Evolutionary conservation across 1,284 basidiomycete genomes (phyloP).

Genomic region (Kalmanozyma brasiliensis): DNA sequence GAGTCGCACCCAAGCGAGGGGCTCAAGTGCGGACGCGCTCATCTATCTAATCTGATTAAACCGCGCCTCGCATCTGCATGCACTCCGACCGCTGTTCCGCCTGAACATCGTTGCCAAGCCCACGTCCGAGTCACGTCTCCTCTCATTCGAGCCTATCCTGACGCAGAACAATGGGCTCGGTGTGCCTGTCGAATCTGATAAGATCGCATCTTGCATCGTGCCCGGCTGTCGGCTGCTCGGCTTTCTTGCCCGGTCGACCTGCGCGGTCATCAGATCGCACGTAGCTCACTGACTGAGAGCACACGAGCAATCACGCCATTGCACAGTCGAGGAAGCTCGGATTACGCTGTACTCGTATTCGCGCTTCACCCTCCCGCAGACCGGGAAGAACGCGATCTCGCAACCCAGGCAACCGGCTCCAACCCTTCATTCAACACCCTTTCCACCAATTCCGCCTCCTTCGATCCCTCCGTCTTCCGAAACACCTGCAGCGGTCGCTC

Average conservation of each 20-base stretch:
- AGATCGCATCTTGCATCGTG: not conserved
- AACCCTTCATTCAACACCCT: not conserved
- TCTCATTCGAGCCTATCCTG: not conserved
- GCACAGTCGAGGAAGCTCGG: too few species aligned
- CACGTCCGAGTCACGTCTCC: not conserved
- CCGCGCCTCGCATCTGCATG: not conserved
- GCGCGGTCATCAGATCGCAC: too few species aligned
- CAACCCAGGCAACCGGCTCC: slow-evolving; percentile 14
- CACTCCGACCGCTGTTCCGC: too few species aligned
- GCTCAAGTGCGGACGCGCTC: too few species aligned
- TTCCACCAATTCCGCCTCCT: slow-evolving; percentile 1
- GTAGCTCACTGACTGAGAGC: too few species aligned
- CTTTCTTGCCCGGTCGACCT: not conserved
- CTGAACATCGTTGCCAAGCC: not conserved
- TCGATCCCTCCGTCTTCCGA: not conserved
- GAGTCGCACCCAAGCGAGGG: too few species aligned
- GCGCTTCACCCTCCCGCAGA: slow-evolving; percentile 1
- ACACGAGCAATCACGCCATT: too few species aligned
- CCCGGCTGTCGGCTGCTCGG: not conserved
- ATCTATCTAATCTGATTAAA: slow-evolving; percentile 5
- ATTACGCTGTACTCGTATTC: too few species aligned
- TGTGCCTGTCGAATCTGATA: not conserved
- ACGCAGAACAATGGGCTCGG: not conserved
- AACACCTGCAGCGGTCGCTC: slow-evolving; percentile 30
- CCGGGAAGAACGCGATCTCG: slow-evolving; percentile 1